phyloP scores from a whole-genome alignment of 352 stramenopile genomes.

The Phytopythium litorale region DNA sequence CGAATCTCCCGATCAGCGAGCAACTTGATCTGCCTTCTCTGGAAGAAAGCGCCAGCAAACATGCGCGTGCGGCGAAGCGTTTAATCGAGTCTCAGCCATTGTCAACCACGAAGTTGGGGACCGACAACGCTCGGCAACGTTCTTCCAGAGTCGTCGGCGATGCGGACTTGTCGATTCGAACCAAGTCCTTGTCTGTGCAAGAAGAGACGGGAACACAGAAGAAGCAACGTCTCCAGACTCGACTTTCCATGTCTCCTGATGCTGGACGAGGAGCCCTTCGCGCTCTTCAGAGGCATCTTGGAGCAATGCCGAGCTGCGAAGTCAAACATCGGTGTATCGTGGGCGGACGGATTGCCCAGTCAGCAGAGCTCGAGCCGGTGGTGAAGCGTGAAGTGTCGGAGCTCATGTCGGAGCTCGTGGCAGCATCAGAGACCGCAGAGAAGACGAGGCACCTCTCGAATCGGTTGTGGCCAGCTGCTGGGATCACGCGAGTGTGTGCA shows the following conservation, averaged over 20 bases:
- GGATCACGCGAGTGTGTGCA: constrained; percentile 76
- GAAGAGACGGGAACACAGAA: constrained; percentile 10
- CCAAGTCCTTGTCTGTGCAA: not conserved
- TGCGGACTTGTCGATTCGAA: not conserved
- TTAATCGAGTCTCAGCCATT: not conserved
- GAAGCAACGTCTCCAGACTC: constrained; percentile 21
- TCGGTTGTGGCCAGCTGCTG: constrained; percentile 70
- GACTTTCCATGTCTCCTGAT: constrained; percentile 51
- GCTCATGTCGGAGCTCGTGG: constrained; percentile 55
- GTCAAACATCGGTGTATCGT: constrained; percentile 74
- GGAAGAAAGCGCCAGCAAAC: constrained; percentile 6
- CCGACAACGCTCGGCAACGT: not conserved
- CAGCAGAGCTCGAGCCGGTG: constrained; percentile 58
- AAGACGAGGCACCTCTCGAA: constrained; percentile 54
- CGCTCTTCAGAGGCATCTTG: constrained; percentile 66
- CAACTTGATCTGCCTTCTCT: constrained; percentile 56
- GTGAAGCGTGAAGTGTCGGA: constrained; percentile 65
- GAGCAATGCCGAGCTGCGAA: constrained; percentile 65
- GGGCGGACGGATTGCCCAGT: constrained; percentile 50
- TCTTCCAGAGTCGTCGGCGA: not conserved
- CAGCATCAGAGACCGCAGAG: constrained; percentile 57
- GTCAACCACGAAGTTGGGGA: not conserved
- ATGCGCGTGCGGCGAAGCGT: not conserved
- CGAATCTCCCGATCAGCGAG: constrained; percentile 64
- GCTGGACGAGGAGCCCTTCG: constrained; percentile 46